These are phyloP conservation scores for Kuraishia cidri DNA, from an alignment of 805 yeast species.

Conservation along the genomic window DNA sequence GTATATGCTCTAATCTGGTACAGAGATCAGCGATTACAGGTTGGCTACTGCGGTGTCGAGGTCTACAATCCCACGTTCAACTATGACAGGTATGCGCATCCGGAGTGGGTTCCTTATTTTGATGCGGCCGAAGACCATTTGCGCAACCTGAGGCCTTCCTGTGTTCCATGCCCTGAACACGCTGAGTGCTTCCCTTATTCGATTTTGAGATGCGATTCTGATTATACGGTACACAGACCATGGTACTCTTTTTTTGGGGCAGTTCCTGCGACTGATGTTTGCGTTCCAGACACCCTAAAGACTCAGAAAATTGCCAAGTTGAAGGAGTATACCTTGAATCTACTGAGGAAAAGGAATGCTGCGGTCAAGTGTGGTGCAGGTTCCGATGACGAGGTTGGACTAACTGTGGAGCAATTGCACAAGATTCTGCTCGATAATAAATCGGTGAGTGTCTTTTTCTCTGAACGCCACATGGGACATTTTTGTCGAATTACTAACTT, in stretches of 20 bases:
- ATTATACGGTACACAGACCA: constrained; percentile 41
- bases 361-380: constrained; percentile 27
- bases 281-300: constrained; percentile 68
- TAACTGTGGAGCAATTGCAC: constrained; percentile 64
- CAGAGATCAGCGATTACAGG: constrained; percentile 47
- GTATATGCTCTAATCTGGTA: constrained; percentile 1
- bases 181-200: constrained; percentile 62
- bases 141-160: constrained; percentile 40
- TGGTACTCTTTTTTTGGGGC: constrained; percentile 47
- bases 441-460: constrained; percentile 17
- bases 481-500: too few species aligned
- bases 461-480: too few species aligned
- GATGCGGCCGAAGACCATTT: constrained; percentile 32
- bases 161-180: constrained; percentile 75
- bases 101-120: constrained; percentile 14
- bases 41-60: constrained; percentile 74
- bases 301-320: constrained; percentile 60
- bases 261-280: constrained; percentile 53
- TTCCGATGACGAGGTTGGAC: constrained; percentile 19
- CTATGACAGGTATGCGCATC: constrained; percentile 5
- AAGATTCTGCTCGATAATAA: constrained; percentile 49
- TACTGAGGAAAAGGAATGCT: constrained; percentile 65
- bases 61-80: constrained; percentile 25
- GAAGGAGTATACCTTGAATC: constrained; percentile 54
- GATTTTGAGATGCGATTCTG: constrained; percentile 62